Percentiles rank a stretch among this genome's conserved stretches.
These are phyloP conservation scores for Aulographum hederae DNA, from an alignment of 2,329 filamentous ascomycete genomes.

Conservation along the genomic window DNA sequence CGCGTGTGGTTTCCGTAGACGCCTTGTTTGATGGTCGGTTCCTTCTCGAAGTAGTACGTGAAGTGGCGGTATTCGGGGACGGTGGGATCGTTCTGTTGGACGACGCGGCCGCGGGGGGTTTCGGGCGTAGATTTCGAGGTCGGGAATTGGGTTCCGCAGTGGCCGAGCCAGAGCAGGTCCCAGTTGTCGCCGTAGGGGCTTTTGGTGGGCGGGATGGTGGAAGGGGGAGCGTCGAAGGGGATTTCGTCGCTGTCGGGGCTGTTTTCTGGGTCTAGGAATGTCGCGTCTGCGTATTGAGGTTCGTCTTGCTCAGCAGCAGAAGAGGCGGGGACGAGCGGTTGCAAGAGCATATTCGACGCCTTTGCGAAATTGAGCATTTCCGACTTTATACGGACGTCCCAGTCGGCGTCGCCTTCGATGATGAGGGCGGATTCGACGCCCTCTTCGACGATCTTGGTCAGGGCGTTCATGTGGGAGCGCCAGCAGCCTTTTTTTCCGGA, in stretches of 20 bases:
- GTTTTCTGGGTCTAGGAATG: not conserved
- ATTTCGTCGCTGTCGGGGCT: not conserved
- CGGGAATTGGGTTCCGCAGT: slow-evolving; percentile 2
- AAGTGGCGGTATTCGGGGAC: slow-evolving; percentile 1
- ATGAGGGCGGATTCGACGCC: slow-evolving; percentile 1
- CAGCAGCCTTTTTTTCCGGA: slow-evolving; percentile 22
- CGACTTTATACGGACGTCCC: slow-evolving; percentile 2
- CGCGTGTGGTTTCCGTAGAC: slow-evolving; percentile 20
- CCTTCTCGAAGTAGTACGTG: not conserved
- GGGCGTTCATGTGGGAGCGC: slow-evolving; percentile 22
- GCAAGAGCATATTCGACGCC: not conserved
- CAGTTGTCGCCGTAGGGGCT: slow-evolving; percentile 4
- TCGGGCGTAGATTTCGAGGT: not conserved
- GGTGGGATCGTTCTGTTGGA: slow-evolving; percentile 1
- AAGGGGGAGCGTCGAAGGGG: not conserved
- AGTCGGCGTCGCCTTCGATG: slow-evolving; percentile 3
- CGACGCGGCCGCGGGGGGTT: not conserved
- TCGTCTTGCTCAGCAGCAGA: too few species aligned
- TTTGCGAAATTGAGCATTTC: slow-evolving; percentile 1
- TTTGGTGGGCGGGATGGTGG: not conserved
- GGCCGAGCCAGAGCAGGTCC: slow-evolving; percentile 4
- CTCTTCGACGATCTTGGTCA: slow-evolving; percentile 5
- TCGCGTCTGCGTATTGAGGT: not conserved
- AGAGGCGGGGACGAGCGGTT: not conserved
- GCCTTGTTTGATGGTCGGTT: not conserved